phyloP scores from a whole-genome alignment of 2,329 filamentous ascomycete genomes.

The Ophiocordyceps australis region DNA sequence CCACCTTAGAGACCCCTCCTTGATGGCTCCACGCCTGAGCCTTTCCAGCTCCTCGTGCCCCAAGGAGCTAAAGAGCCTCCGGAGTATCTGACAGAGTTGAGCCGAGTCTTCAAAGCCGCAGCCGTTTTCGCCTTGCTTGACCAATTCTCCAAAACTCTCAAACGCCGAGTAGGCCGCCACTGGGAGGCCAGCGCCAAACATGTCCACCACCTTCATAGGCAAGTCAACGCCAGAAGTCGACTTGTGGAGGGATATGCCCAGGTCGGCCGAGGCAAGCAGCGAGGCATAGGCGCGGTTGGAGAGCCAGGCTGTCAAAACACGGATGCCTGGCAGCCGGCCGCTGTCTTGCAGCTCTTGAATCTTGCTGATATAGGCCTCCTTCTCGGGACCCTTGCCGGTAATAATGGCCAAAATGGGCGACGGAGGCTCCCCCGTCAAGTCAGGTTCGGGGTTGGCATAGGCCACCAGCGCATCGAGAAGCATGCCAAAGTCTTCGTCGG shows the following conservation, averaged over 20 bases:
- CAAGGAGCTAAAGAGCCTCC: slow-evolving; percentile 38
- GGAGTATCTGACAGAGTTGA: slow-evolving; percentile 45
- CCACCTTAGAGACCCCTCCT: slow-evolving; percentile 67
- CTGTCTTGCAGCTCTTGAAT: slow-evolving; percentile 42
- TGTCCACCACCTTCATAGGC: slow-evolving; percentile 98
- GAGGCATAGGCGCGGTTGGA: slow-evolving; percentile 68
- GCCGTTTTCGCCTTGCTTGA: slow-evolving; percentile 74
- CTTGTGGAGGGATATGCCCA: slow-evolving; percentile 82
- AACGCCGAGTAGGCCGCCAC: slow-evolving; percentile 77
- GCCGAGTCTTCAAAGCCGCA: slow-evolving; percentile 59
- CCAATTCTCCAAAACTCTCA: slow-evolving; percentile 79
- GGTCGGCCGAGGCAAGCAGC: slow-evolving; percentile 67
- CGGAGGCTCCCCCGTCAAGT: slow-evolving; percentile 19
- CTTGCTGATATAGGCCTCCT: slow-evolving; percentile 50
- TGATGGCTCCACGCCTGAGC: slow-evolving; percentile 50
- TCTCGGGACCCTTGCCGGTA: slow-evolving; percentile 82
- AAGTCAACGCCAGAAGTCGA: slow-evolving; percentile 90
- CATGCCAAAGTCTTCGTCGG: slow-evolving; percentile 86
- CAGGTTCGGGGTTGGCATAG: slow-evolving; percentile 38
- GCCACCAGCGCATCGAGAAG: slow-evolving; percentile 64
- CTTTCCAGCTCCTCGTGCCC: slow-evolving; percentile 33
- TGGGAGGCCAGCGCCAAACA: slow-evolving; percentile 89
- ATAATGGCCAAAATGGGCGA: slow-evolving; percentile 76
- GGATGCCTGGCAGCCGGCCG: slow-evolving; percentile 49
- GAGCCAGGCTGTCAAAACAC: slow-evolving; percentile 70